Base-by-base conservation (phyloP, 352 stramenopile genomes). In the Pythium myriotylum region DNA sequence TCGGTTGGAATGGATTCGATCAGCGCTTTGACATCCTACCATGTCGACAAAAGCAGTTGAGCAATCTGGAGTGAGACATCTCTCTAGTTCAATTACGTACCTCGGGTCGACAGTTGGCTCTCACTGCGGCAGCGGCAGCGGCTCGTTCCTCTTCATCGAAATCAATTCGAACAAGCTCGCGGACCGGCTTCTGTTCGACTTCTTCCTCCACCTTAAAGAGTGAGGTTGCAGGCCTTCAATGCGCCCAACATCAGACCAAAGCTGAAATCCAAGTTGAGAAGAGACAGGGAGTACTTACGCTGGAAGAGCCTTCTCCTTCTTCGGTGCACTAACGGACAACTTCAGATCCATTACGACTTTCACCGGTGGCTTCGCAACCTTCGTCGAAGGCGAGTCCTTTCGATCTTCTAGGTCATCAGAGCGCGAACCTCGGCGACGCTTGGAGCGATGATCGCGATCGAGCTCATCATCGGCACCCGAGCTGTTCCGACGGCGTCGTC, bases 321-420 rank as follows among this genome's bases (percentile, higher is more conserved):
- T 85, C 23, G 48, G 9, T 5, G 35, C 39, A 6, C 20, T n/a
- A 16, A 59, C 45, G 19, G 50, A 45, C 55, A 79, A 63, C 43
- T 83, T 86, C 23, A 86, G 61, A n/a, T 74, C 76, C 45, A 86
- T 61, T 1, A 82, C 73, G 29, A 82, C 50, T 59, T 79, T 82
- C n/a, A 68, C 58, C n/a, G 65, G 54, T 17, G 61, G 50, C 24
- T 49, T 45, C 9, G 33, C 16, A 0, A 29, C 45, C 6, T n/a
- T 39, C 14, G 29, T 35, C 9, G 43, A 27, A 32, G 16, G 4
- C 23, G 22, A 37, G 40, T 60, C n/a, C 12, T 43, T n/a, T 17
- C 20, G 14, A 26, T 14, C 7, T 20, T 54, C 17, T 1, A 23
- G 6, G 19, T 61, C 43, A 32, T 59, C 45, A 22, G 54, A 43